Evolutionary conservation across 306 rosid species (phyloP).

Genomic region (Elaeagnus macrophylla): DNA sequence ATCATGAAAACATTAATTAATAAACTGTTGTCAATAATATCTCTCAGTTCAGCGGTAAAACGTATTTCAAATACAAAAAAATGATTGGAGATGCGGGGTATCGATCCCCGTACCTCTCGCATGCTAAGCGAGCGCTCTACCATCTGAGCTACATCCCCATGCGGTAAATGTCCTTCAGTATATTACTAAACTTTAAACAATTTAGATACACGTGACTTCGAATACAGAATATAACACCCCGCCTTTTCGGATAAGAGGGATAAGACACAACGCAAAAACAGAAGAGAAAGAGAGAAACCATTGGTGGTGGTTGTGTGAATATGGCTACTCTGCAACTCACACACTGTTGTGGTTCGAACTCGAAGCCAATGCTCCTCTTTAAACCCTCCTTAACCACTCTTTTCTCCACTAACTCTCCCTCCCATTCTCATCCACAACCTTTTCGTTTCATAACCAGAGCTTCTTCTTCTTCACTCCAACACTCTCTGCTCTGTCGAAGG

Average conservation of each 20-base stretch:
- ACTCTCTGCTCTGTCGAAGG: constrained; percentile 38
- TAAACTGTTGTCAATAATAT: no score
- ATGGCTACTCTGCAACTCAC: constrained; percentile 73
- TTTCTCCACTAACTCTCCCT: constrained; percentile 15
- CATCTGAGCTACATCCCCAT: constrained; percentile 95
- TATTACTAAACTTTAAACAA: no score
- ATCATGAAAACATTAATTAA: no score
- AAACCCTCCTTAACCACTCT: constrained; percentile 38
- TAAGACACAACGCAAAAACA: constrained; percentile 18
- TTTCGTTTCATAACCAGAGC: constrained; percentile 38
- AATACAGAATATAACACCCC: constrained; percentile 6
- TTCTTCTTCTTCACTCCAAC: constrained; percentile 19
- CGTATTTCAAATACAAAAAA: no score
- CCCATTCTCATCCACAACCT: constrained; percentile 14
- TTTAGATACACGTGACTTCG: constrained; percentile 36
- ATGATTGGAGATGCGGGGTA: constrained; percentile 87
- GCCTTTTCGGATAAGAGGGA: constrained; percentile 41
- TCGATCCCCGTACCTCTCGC: constrained; percentile 93
- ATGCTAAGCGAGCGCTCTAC: constrained; percentile 99
- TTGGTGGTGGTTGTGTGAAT: background rate
- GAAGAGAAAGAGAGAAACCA: constrained; percentile 8
- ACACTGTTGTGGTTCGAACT: constrained; percentile 11
- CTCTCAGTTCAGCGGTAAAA: no score
- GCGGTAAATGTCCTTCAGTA: no score
- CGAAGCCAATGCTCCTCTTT: constrained; percentile 24